Evolutionary conservation across 345 rosid species (phyloP), one percentile per base, ranked within the genome.

Genomic region (Gossypium anomalum): DNA sequence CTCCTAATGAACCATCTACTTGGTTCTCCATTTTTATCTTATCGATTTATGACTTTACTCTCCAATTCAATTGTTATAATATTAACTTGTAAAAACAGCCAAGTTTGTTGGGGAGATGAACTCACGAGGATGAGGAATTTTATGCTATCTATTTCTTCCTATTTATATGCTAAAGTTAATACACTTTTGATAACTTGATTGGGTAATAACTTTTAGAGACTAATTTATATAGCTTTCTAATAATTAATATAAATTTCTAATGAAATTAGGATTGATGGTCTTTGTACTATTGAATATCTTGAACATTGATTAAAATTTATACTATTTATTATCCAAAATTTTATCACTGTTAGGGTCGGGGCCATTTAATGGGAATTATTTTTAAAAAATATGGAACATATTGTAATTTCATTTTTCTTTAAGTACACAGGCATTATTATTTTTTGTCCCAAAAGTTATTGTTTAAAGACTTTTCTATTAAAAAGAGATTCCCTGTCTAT

Each of bases 1-100:
- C 80, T 10, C 14, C 22, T n/a, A 84, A 77, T n/a, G 8, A 74
- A 56, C 34, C 78, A 67, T 78, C 41, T 9, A 25, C 75, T 25
- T 73, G 74, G 62, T 61, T 83, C 74, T 44, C 73, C 76, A 73
- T 55, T 55, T 23, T 65, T 3, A 11, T 56, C 25, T 1, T 38
- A 20, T 22, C 13, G 13, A 29, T 27, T 6, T 56, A 53, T 55
- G 51, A 71, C 12, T 14, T 27, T 7, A 38, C n/a, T 41, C 38
- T 19, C 22, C 14, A 13, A 47, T 20, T 20, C 17, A 2, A 4
- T 53, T 27, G 60, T 56, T 56, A 20, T 9, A 53, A n/a, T 68
- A 57, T 25, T 57, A 70, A 70, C 25, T 70, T 29, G 29, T 55
- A 29, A 56, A 43, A 56, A 22, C 45, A 69, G 58, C 44, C 34